Evolutionary conservation across 148 eudicot genomes (phyloP).

Genomic region (Camellia granthamiana): DNA sequence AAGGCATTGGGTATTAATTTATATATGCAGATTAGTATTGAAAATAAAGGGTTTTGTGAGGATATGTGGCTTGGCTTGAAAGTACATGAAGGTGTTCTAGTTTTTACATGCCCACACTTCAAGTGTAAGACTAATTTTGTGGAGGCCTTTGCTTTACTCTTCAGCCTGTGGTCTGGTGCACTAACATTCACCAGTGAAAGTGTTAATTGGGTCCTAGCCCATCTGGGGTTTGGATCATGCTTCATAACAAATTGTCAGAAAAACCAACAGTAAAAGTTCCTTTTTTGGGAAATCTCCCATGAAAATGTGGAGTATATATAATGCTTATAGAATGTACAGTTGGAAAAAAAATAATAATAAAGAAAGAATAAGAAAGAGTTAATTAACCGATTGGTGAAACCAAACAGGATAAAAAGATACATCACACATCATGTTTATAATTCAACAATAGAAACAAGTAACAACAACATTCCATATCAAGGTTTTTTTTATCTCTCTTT

Average conservation of each 20-base stretch:
- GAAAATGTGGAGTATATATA: background rate
- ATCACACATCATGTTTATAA: too few species aligned
- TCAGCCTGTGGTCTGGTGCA: slow-evolving; percentile 21
- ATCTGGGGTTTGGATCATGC: background rate
- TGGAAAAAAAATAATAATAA: background rate
- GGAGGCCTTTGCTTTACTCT: slow-evolving; percentile 91
- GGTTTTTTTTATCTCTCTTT: too few species aligned
- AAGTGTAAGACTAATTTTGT: slow-evolving; percentile 67
- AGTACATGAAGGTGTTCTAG: slow-evolving; percentile 62
- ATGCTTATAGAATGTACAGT: background rate
- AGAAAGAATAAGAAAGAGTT: background rate
- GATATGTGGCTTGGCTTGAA: slow-evolving; percentile 79
- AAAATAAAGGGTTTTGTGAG: slow-evolving; percentile 41
- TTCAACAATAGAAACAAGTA: background rate
- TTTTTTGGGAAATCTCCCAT: background rate
- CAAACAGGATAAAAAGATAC: background rate
- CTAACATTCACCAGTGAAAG: slow-evolving; percentile 12
- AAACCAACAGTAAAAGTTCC: background rate
- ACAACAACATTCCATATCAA: background rate
- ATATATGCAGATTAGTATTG: slow-evolving; percentile 54
- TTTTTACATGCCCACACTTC: slow-evolving; percentile 72
- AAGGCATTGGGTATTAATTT: slow-evolving; percentile 46
- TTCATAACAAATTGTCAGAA: background rate
- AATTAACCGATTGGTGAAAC: background rate
- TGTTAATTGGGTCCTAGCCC: background rate